Conservation (phyloP, 129 eudicot species). For the Solidago caesia region DNA sequence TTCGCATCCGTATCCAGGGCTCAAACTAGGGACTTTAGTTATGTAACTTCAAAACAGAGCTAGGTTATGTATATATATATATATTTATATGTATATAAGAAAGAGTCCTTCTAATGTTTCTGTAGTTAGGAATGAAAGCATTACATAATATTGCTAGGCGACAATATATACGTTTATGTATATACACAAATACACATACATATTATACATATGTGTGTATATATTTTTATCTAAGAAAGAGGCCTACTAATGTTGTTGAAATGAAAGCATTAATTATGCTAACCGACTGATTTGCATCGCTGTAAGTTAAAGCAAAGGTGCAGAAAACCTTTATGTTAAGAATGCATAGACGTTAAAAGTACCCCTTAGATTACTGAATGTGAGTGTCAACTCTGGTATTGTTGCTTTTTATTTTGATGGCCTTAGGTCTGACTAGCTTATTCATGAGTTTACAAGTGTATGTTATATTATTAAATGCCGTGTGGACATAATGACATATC, state of each 20-base stretch:
- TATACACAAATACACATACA: neutral
- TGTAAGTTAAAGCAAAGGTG: conserved; percentile 1
- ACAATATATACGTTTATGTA: no score
- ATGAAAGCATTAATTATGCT: neutral
- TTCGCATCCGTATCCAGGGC: conserved; percentile 31
- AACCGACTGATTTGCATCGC: neutral
- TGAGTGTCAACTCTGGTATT: neutral
- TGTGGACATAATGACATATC: neutral
- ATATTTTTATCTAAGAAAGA: neutral
- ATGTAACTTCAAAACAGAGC: neutral
- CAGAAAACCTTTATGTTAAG: neutral
- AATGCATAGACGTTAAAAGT: neutral
- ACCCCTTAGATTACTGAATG: neutral
- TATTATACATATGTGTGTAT: neutral
- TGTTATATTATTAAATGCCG: neutral
- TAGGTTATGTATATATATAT: neutral
- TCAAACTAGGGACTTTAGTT: conserved; percentile 2
- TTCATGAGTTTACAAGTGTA: neutral
- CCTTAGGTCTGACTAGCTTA: neutral
- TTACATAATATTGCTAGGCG: no score
- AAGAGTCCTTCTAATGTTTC: no score
- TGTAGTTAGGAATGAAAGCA: no score
- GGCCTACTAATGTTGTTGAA: neutral
- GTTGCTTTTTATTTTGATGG: neutral
- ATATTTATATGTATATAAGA: no score